Base-by-base conservation (phyloP, 345 rosid genomes). In the Chamaenerion angustifolium region DNA sequence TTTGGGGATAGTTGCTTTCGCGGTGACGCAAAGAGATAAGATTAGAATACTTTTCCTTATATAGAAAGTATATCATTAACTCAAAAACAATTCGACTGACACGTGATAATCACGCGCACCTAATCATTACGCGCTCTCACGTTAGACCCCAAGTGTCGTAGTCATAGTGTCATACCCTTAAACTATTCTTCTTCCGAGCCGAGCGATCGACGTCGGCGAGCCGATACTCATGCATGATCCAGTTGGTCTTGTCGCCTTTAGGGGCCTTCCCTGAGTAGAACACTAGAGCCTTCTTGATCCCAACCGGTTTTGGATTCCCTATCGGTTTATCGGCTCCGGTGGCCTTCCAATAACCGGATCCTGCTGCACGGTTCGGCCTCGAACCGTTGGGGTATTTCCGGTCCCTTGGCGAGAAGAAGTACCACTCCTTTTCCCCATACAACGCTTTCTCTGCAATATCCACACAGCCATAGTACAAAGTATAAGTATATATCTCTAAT, bases 201-300 rank as follows among this genome's bases (percentile, higher is more conserved):
- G 98, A 72, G 1, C 98, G 85, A 59, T 90, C 98, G 0, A 90
- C 96, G 14, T 76, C 92, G 4, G 98, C 98, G 4, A 90, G 66
- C 12, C 98, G 82, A 63, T 90, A 90, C 60, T 90, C 98, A 61
- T 90, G 98, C 98, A 90, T 90, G 52, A 90, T 90, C 98, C 98
- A 90, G 56, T 90, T 90, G 14, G 98, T 83, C 61, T 90, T 90
- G 56, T 86, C 92, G 14, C 98, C 95, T 46, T 61, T 75, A 0
- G 94, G 98, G 0, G 98, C 94, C 62, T 79, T 86, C 6, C 98
- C 98, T 0, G 95, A 66, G 64, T 90, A 90, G 59, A 90, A 90
- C 0, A 90, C 98, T 56, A 90, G 23, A 40, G 94, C 95, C 57
- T 90, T 90, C 73, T 90, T 90, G 42, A 90, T 90, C 18, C 98